Percentiles rank a stretch among this genome's conserved stretches.
Conservation (phyloP, 352 stramenopile species). For the Phytophthora pinifolia region DNA sequence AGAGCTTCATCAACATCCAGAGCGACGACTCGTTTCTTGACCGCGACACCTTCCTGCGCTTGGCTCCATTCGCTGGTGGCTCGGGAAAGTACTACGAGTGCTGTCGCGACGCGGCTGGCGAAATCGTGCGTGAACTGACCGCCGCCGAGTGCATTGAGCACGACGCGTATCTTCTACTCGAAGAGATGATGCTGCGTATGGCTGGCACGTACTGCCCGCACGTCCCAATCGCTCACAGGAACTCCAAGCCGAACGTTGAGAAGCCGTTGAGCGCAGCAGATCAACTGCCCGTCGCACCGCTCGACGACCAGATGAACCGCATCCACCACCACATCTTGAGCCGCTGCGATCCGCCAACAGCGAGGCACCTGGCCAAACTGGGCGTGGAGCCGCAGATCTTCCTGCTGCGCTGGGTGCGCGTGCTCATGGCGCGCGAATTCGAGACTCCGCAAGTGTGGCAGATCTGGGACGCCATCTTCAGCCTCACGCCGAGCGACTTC, state of each 20-base stretch:
- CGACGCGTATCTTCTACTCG: conserved; percentile 63
- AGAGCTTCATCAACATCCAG: conserved; percentile 61
- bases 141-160: conserved; percentile 53
- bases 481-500: conserved; percentile 66
- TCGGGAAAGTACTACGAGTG: conserved; percentile 58
- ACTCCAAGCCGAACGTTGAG: conserved; percentile 16
- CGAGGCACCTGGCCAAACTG: conserved; percentile 45
- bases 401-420: conserved; percentile 69
- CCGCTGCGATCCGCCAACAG: conserved; percentile 62
- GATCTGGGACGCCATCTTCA: conserved; percentile 81
- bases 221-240: conserved; percentile 7
- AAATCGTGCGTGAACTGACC: conserved; percentile 58
- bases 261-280: conserved; percentile 27
- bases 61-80: conserved; percentile 46
- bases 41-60: conserved; percentile 41
- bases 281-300: conserved; percentile 42
- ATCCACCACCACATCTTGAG: conserved; percentile 69
- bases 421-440: conserved; percentile 79
- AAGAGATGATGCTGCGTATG: conserved; percentile 79
- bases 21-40: conserved; percentile 47
- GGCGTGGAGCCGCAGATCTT: conserved; percentile 75
- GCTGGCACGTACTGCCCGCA: conserved; percentile 65
- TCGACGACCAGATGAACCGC: conserved; percentile 76
- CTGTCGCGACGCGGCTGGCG: conserved; percentile 53
- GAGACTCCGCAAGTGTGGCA: conserved; percentile 75